These are phyloP conservation scores for Galerina marginata DNA, from an alignment of 768 basidiomycete species.

Conservation along the genomic window DNA sequence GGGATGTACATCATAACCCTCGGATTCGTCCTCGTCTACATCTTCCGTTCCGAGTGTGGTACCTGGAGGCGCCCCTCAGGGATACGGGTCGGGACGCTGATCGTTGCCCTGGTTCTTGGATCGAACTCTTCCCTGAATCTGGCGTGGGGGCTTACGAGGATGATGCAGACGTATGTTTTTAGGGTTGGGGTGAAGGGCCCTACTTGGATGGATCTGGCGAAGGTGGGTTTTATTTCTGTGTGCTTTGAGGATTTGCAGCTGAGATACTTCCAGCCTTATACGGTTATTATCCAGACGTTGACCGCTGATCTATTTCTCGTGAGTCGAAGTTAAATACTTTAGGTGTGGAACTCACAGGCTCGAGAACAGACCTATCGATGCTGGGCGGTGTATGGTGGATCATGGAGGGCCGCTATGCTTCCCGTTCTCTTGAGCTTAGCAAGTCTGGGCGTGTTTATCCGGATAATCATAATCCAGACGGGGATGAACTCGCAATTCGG, in stretches of 20 bases:
- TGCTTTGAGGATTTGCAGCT: not conserved
- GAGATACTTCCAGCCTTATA: not conserved
- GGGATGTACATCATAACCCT: slow-evolving; percentile 21
- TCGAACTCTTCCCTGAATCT: slow-evolving; percentile 10
- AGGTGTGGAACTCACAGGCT: not conserved
- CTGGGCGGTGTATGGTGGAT: slow-evolving; percentile 8
- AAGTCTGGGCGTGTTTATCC: slow-evolving; percentile 5
- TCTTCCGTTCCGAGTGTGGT: slow-evolving; percentile 5
- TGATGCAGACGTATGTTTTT: slow-evolving; percentile 9
- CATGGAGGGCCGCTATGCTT: slow-evolving; percentile 1
- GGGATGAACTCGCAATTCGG: slow-evolving; percentile 7
- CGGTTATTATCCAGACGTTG: slow-evolving; percentile 5
- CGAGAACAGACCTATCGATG: slow-evolving; percentile 5
- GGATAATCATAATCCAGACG: slow-evolving; percentile 8
- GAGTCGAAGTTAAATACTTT: not conserved
- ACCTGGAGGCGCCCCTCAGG: slow-evolving; percentile 3
- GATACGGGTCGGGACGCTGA: slow-evolving; percentile 4
- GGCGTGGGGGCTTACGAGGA: slow-evolving; percentile 8
- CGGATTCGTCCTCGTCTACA: slow-evolving; percentile 5
- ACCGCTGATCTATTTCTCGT: slow-evolving; percentile 12
- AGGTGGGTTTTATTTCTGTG: not conserved
- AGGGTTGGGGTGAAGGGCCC: not conserved
- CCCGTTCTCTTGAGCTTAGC: slow-evolving; percentile 8
- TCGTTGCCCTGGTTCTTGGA: slow-evolving; percentile 2
- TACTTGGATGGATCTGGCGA: slow-evolving; percentile 13